Evolutionary conservation across 352 stramenopile species (phyloP), one percentile per base, ranked within the genome.

Genomic region (Phytophthora fragariaefolia): DNA sequence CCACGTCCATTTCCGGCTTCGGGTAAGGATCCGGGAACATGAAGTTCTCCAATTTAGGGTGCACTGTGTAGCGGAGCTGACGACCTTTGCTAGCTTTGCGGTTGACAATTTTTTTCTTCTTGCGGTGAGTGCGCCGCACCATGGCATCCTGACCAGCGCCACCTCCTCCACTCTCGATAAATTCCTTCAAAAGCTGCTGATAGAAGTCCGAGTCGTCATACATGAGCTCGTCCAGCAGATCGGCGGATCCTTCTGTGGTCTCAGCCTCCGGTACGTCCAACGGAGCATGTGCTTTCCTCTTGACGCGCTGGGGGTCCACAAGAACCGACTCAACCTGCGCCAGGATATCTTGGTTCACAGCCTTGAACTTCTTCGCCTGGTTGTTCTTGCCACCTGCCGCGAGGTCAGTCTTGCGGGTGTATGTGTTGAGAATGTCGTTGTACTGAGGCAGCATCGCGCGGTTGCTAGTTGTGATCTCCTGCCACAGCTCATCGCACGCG

Each of bases 191-290:
- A 43, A 96, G 71, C 69, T 96, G 89, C 74, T 96, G 87, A 74
- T 94, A 95, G 61, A 95, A 95, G 50, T 94, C 87, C 40, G 84
- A 84, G 74, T 96, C 89, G 63, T 96, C 87, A 62, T 96, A 96
- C 82, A 92, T 90, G 56, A 88, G 70, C 54, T 96, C 89, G 42
- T 96, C 87, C 28, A 96, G 71, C 22, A 71, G 47, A 24, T 91
- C 80, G 22, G 84, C 75, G 18, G 63, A 26, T 20, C 54, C 58
- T 22, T 80, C 73, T 32, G 56, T 76, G 23, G 72, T 81, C 46
- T 81, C 63, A 22, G 60, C 48, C 24, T 77, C 74, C 0, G 45
- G 50, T 18, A 61, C 51, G 26, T 93, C 85, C 24, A 82, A 40
- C 1, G 79, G 80, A 13, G 84, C 85, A 45, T 95, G 89, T 17